Evolutionary conservation across 148 eudicot genomes (phyloP).

Genomic region (Diospyros lotus): DNA sequence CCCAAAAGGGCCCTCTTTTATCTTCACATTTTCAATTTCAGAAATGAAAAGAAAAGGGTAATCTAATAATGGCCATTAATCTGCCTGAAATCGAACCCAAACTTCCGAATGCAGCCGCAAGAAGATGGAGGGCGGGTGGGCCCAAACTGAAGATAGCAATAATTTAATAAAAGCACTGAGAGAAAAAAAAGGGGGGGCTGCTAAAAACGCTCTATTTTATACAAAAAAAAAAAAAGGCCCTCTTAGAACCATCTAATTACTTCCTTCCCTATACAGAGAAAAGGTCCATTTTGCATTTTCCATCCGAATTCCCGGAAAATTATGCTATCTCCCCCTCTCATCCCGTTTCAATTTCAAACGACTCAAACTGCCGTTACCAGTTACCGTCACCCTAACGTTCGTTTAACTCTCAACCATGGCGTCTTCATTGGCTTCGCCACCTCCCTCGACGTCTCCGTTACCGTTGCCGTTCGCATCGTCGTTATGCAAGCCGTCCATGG

Average conservation of each 20-base stretch:
- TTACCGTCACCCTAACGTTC: constrained; percentile 17
- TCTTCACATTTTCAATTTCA: too few relatives aligned
- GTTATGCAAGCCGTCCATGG: constrained; percentile 7
- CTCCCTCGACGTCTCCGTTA: constrained; percentile 16
- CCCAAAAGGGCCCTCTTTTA: too few relatives aligned
- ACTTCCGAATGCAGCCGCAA: too few relatives aligned
- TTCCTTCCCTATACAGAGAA: not conserved
- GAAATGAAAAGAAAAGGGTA: too few relatives aligned
- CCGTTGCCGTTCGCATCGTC: constrained; percentile 26
- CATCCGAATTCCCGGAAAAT: not conserved
- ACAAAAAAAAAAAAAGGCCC: not conserved
- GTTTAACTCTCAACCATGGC: constrained; percentile 13
- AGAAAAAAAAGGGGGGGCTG: not conserved
- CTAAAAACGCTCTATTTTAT: not conserved
- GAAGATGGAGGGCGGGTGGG: too few relatives aligned
- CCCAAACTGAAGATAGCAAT: too few relatives aligned
- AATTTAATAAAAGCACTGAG: too few relatives aligned
- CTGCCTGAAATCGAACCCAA: too few relatives aligned
- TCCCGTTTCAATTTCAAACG: not conserved
- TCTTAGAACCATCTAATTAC: not conserved
- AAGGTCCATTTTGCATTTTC: not conserved
- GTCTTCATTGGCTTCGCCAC: constrained; percentile 7
- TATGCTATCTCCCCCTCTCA: not conserved
- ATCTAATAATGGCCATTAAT: too few relatives aligned
- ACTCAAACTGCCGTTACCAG: constrained; percentile 24